phyloP scores from a whole-genome alignment of 257 asterid genomes.

The Parsonsia alboflavescens region DNA sequence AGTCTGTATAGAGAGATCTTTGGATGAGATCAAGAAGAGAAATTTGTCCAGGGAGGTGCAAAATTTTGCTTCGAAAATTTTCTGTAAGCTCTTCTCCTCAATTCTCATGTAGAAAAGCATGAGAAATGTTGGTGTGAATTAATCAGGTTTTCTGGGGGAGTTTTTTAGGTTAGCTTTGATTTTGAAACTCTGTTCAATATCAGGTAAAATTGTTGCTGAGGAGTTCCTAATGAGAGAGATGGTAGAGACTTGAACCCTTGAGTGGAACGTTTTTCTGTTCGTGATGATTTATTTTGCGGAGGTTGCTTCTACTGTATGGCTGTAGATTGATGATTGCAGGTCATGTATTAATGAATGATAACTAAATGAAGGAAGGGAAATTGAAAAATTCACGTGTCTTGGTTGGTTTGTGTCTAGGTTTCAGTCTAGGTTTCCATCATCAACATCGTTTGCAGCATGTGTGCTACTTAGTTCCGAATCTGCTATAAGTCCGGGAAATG shows the following conservation, averaged over 20 bases:
- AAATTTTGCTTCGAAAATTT: not conserved
- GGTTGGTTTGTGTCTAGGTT: conserved; percentile 31
- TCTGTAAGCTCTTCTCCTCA: not conserved
- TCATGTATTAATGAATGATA: not conserved
- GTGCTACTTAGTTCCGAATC: not conserved
- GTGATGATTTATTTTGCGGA: conserved; percentile 34
- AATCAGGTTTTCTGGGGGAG: not conserved
- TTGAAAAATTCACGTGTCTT: not conserved
- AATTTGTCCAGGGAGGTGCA: not conserved
- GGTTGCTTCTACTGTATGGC: conserved; percentile 33
- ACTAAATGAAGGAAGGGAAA: not conserved
- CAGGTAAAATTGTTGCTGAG: not conserved
- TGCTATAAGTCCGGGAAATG: not conserved
- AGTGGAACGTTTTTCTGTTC: not conserved
- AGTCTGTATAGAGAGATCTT: not conserved
- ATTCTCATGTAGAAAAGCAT: not conserved
- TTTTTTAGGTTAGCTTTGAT: not conserved
- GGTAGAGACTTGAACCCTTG: not conserved
- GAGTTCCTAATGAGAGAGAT: not conserved
- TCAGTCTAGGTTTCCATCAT: not conserved
- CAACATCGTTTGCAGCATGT: no score
- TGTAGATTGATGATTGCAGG: not conserved
- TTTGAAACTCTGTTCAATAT: not conserved
- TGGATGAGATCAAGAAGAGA: not conserved
- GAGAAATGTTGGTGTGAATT: not conserved